Conservation (phyloP, 352 stramenopile genomes). For the Aphanomyces cochlioides region DNA sequence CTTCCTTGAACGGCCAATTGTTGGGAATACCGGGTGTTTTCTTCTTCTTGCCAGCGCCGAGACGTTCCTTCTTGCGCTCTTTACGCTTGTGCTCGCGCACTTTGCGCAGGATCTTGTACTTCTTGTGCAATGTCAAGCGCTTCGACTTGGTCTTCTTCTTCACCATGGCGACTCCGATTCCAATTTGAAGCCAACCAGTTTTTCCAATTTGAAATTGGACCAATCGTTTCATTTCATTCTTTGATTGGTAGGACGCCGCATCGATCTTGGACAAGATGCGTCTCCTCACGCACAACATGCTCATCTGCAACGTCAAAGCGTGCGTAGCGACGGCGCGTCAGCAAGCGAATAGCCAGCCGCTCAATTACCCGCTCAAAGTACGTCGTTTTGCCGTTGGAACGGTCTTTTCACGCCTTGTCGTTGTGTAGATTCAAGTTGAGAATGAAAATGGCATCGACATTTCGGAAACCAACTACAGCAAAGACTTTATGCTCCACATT, state of each 20-base stretch:
- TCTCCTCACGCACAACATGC: constrained; percentile 85
- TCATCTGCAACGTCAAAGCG: constrained; percentile 82
- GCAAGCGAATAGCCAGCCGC: constrained; percentile 49
- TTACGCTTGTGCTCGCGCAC: constrained; percentile 93
- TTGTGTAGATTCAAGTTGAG: constrained; percentile 58
- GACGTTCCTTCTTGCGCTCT: constrained; percentile 89
- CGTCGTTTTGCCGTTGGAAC: neutral
- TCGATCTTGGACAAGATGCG: constrained; percentile 47
- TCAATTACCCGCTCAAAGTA: constrained; percentile 81
- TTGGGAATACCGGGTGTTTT: constrained; percentile 98
- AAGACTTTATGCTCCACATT: constrained; percentile 82
- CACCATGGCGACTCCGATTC: constrained; percentile 81
- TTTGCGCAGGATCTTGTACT: constrained; percentile 96
- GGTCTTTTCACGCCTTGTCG: neutral
- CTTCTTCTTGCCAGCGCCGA: constrained; percentile 89
- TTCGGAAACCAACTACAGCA: constrained; percentile 73
- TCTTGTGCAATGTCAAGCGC: constrained; percentile 96
- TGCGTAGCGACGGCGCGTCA: constrained; percentile 70
- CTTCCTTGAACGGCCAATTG: constrained; percentile 97
- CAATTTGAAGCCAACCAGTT: constrained; percentile 19
- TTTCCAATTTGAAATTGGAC: neutral
- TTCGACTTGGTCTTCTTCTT: constrained; percentile 99
- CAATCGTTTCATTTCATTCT: constrained; percentile 15
- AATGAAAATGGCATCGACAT: constrained; percentile 75
- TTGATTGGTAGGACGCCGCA: constrained; percentile 21